Conservation (phyloP, 192 early-diverging fungal species). For the Phlyctochytrium bullatum region DNA sequence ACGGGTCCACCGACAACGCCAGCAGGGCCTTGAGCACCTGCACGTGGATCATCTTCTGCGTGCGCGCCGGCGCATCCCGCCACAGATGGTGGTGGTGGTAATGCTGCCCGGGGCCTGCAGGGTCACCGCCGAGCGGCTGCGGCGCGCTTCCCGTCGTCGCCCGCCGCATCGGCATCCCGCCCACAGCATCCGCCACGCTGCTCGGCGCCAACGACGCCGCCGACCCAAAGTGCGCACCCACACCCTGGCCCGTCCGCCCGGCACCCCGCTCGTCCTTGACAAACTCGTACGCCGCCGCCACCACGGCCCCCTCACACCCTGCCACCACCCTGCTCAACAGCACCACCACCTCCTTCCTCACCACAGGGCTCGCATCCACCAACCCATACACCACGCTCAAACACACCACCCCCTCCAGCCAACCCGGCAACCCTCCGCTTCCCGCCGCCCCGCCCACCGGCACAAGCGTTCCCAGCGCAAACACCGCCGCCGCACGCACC, state of each 20-base stretch:
- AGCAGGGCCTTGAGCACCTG: conserved; percentile 82
- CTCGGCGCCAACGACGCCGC: conserved; percentile 44
- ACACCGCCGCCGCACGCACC: conserved; percentile 79
- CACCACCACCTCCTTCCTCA: conserved; percentile 82
- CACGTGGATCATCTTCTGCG: conserved; percentile 53
- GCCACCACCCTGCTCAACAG: conserved; percentile 72
- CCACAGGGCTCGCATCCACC: conserved; percentile 83
- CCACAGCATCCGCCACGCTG: no score
- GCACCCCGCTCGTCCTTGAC: conserved; percentile 49
- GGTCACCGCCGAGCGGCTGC: not conserved
- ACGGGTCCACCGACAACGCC: conserved; percentile 77
- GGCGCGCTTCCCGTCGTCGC: not conserved
- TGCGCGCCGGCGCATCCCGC: conserved; percentile 15
- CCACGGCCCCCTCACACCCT: conserved; percentile 63
- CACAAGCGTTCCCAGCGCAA: conserved; percentile 77
- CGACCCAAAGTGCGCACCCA: not conserved
- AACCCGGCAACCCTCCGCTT: conserved; percentile 42
- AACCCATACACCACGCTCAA: conserved; percentile 64
- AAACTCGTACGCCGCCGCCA: conserved; percentile 60
- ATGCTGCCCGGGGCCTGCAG: not conserved
- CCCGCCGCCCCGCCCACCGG: conserved; percentile 66
- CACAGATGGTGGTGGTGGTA: not conserved
- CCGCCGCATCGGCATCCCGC: not conserved
- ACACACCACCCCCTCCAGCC: conserved; percentile 70
- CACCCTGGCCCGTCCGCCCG: no score